These are phyloP conservation scores for Cryptosporidium ryanae DNA, from an alignment of 169 alveolate genomes.

Conservation along the genomic window DNA sequence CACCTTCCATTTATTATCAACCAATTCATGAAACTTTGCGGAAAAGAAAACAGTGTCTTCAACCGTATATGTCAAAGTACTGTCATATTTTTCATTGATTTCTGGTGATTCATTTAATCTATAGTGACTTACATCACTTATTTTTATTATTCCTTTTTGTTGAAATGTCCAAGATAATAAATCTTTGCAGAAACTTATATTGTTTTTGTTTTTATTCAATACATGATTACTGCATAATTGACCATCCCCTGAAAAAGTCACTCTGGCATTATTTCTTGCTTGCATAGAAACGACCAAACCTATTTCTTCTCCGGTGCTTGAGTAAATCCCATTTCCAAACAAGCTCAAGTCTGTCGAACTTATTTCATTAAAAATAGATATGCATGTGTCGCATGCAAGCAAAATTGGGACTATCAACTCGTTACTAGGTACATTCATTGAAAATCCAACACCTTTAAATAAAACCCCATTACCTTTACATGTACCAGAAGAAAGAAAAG, in stretches of 20 bases:
- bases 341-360: not conserved
- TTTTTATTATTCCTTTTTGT: slow-evolving; percentile 47
- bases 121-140: slow-evolving; percentile 2
- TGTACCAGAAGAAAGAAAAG: slow-evolving; percentile 46
- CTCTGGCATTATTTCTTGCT: slow-evolving; percentile 68
- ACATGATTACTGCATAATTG: slow-evolving; percentile 43
- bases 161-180: slow-evolving; percentile 57
- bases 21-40: slow-evolving; percentile 32
- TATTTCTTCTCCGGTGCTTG: slow-evolving; percentile 62
- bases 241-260: slow-evolving; percentile 45
- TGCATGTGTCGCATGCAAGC: slow-evolving; percentile 42
- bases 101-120: not conserved
- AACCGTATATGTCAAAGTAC: slow-evolving; percentile 42
- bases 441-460: slow-evolving; percentile 49
- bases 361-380: slow-evolving; percentile 14
- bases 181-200: slow-evolving; percentile 13
- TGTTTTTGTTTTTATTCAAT: not conserved
- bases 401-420: slow-evolving; percentile 43
- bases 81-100: slow-evolving; percentile 26
- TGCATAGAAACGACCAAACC: slow-evolving; percentile 58
- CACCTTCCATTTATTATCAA: slow-evolving; percentile 39
- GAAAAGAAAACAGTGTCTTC: slow-evolving; percentile 49
- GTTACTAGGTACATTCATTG: slow-evolving; percentile 1
- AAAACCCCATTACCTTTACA: slow-evolving; percentile 19
- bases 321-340: slow-evolving; percentile 30